Evolutionary conservation across 345 rosid species (phyloP), one percentile per base, ranked within the genome.

Genomic region (Eucalyptus rudis): DNA sequence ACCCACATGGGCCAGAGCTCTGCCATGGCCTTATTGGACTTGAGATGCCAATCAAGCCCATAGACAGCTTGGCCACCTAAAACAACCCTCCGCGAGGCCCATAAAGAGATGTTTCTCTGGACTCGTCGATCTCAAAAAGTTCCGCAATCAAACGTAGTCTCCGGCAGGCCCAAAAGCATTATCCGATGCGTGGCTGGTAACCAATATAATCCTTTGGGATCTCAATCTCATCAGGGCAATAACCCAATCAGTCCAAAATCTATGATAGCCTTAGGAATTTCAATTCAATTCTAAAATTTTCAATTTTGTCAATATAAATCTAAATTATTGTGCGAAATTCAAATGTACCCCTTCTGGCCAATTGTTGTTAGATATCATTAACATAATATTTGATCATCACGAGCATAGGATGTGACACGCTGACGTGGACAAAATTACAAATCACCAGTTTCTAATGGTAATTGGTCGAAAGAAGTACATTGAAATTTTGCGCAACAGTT

Each of bases 351-450:
- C 68, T 62, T 27, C 17, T 7, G 3, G 15, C 17, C 33, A 62
- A 62, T 62, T 62, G 33, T 7, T 9, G 31, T 10, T 0, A 0
- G 7, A 62, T 12, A 13, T 62, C 4, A 1, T 7, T 62, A 2
- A 62, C 4, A 7, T 13, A 15, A 4, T 4, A 13, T 62, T 31
- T 1, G 3, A 7, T 29, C 16, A 27, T 62, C 15, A 6, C 8
- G 0, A 17, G 33, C 8, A 27, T 27, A 62, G 2, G 33, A 62
- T 1, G 17, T 62, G 68, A 14, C 68, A 62, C 7, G 4, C 5
- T 13, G 1, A 62, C 1, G 4, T 29, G 33, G 33, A 29, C 17
- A 62, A 27, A 13, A 5, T 27, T 62, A 29, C 2, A 7, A 2
- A 62, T 62, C 15, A 29, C 9, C 8, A 1, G 14, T 62, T 29